These are phyloP conservation scores for Hypomontagnella submonticulosa DNA, from an alignment of 495 filamentous ascomycete genomes.

Conservation along the genomic window DNA sequence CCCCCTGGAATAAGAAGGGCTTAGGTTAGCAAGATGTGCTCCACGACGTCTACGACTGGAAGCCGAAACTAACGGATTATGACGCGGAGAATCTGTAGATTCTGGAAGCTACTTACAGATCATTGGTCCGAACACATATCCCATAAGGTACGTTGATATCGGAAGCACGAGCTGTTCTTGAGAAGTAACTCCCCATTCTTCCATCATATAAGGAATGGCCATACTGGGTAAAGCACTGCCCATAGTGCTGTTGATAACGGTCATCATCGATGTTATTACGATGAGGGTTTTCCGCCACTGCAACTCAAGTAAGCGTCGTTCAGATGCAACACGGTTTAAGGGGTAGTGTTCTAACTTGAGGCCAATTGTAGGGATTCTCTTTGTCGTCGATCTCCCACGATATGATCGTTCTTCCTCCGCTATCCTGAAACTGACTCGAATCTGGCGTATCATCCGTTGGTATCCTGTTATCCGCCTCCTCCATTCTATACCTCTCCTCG, in stretches of 20 bases:
- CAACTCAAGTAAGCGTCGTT: slow-evolving; percentile 12
- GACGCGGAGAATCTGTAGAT: too few relatives aligned
- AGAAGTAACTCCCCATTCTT: slow-evolving; percentile 68
- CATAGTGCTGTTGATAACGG: slow-evolving; percentile 81
- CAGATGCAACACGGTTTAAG: background rate
- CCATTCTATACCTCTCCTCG: slow-evolving; percentile 48
- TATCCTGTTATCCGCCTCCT: slow-evolving; percentile 50
- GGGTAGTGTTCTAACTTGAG: slow-evolving; percentile 44
- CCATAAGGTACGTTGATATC: slow-evolving; percentile 78
- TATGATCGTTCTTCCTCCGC: slow-evolving; percentile 54
- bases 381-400: slow-evolving; percentile 61
- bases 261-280: slow-evolving; percentile 65
- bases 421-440: slow-evolving; percentile 25
- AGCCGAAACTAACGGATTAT: background rate
- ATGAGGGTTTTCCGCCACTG: slow-evolving; percentile 67
- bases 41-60: background rate
- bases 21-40: slow-evolving; percentile 25
- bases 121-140: slow-evolving; percentile 68
- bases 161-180: slow-evolving; percentile 72
- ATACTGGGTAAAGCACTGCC: slow-evolving; percentile 74
- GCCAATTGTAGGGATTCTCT: slow-evolving; percentile 69
- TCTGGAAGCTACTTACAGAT: slow-evolving; percentile 32
- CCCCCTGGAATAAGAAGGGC: slow-evolving; percentile 54
- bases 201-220: slow-evolving; percentile 66
- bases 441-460: slow-evolving; percentile 34